Base-by-base conservation (phyloP, 1,139 yeast genomes). In the Pichia sp. region DNA sequence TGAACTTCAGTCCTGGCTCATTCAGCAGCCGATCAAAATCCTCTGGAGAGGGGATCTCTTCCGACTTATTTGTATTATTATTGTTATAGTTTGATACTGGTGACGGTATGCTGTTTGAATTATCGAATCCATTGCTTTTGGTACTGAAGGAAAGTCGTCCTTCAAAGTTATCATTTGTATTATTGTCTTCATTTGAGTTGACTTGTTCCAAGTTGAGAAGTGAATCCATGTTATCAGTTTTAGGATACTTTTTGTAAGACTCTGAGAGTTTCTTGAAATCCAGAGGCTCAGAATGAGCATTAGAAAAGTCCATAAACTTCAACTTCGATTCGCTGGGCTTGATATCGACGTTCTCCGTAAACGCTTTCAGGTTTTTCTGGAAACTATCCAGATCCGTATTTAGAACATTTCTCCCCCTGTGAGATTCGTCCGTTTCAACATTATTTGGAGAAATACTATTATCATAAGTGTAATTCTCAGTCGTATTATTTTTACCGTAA, bases 271-370 rank as follows among this genome's bases (percentile, higher is more conserved):
- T 52, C 6, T n/a, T 47, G 30, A 56, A 56, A 27, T 56, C 59
- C 29, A 54, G 2, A 14, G 59, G 55, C 41, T 56, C 59, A 2
- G 51, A 42, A 12, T 48, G 44, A 9, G 16, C 29, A 33, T 48
- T 48, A 2, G 59, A 54, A 46, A 54, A 55, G 51, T 56, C 59
- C 59, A 56, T 54, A 14, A 56, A 56, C 7, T 46, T 48, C 2
- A 56, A 49, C 44, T 54, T 54, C 12, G 59, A 56, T 29, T 52
- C 48, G 16, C 46, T 45, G 6, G 53, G 36, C 17, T 45, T 56
- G 1, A 54, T 7, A 3, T 38, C 45, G 12, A 46, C 24, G 31
- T 50, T 16, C 6, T 50, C 54, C 2, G 57, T 52, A 34, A 56
- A 56, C 20, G 57, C 59, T 12, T 55, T 46, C 2, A 56, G 8